Percentiles rank a stretch among this genome's conserved stretches.
Conservation (phyloP, 1,284 basidiomycete genomes). For the Trametes pubescens region DNA sequence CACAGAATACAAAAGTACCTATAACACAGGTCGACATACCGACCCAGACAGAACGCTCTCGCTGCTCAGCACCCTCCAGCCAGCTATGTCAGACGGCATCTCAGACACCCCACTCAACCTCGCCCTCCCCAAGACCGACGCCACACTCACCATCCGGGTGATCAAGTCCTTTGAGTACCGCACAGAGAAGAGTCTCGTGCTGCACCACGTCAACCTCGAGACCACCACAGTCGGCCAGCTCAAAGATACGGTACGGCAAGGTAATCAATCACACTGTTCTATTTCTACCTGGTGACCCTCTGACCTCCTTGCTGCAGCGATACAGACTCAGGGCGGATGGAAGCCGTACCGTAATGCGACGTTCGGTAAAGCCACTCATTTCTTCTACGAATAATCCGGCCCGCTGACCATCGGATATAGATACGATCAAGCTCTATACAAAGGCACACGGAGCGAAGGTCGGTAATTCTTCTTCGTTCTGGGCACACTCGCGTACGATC, state of each 20-base stretch:
- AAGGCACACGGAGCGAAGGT: conserved; percentile 95
- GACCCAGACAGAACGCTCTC: not conserved
- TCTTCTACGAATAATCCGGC: not conserved
- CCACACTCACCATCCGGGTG: conserved; percentile 89
- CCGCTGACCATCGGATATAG: conserved; percentile 47
- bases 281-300: not conserved
- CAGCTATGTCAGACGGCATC: conserved; percentile 38
- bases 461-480: conserved; percentile 10
- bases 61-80: not conserved
- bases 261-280: conserved; percentile 47
- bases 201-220: conserved; percentile 85
- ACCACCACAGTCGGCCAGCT: conserved; percentile 79
- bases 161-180: conserved; percentile 97
- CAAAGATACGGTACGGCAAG: conserved; percentile 73
- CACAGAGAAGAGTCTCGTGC: conserved; percentile 88
- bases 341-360: conserved; percentile 82
- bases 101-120: conserved; percentile 71
- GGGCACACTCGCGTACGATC: not conserved
- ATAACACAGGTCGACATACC: not conserved
- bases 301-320: conserved; percentile 51
- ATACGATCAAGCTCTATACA: conserved; percentile 95
- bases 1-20: not conserved
- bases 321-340: conserved; percentile 81
- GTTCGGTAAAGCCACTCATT: conserved; percentile 60
- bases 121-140: conserved; percentile 71